Base-by-base conservation (phyloP, 768 basidiomycete genomes). In the Phallus indusiatus region DNA sequence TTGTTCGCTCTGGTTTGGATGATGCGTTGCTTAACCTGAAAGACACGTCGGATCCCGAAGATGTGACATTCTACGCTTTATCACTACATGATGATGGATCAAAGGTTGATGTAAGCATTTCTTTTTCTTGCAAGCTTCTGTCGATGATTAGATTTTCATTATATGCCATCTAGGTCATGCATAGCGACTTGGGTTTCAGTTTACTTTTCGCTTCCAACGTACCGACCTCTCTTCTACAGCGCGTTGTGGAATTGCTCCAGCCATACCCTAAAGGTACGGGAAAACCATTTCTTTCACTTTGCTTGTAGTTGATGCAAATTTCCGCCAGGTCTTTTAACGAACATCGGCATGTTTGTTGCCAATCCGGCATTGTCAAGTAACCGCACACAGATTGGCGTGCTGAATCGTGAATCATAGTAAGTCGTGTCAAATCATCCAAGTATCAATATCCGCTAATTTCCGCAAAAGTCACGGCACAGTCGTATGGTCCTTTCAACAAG, bases 311-410 rank as follows among this genome's bases (percentile, higher is more conserved):
- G 37, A 49, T 21, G n/a, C 17, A 24, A 49, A 17, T 21, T n/a
- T 33, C 8, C 21, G 17, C 11, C 47, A 75, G 74, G 75, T 0
- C 66, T 77, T 7, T 67, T 77, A 11, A 78, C 76, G n/a, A 73
- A 75, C 55, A 66, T 77, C 55, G 76, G 76, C 9, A 76, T 77
- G 76, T 70, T 78, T 9, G 72, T 75, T 12, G 73, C 76, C n/a
- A 77, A 77, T 63, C 72, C 76, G 3, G 75, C 75, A 4, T 76
- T 75, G 56, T 75, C 75, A 55, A 66, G 72, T 34, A 76, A 78
- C 60, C 68, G 66, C 10, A 76, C 74, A 9, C 70, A 75, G 59
- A 70, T 76, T 47, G 65, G 72, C 17, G 68, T 74, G 0, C 63
- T 74, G 6, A 67, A 71, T 59, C 67, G 68, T 67, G n/a, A 72